A percentile compares a stretch with the other conserved stretches of the same genome.
Conservation (phyloP, 164 flowering plant species). For the Macadamia tetraphylla region DNA sequence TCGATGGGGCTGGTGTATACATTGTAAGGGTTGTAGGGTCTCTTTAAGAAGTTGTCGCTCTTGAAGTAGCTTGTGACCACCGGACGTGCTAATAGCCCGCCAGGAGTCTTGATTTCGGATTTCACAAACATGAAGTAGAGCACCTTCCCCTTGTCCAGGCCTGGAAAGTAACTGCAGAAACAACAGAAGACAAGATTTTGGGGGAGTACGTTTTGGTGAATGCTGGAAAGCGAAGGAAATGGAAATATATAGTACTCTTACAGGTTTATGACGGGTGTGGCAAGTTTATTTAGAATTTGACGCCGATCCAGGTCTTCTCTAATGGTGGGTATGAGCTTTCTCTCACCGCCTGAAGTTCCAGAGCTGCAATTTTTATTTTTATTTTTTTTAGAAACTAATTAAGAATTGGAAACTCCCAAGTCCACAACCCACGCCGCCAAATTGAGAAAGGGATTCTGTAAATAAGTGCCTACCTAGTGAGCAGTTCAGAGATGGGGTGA, state of each 20-base stretch:
- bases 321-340: conserved; percentile 42
- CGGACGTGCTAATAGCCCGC: conserved; percentile 38
- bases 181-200: background rate
- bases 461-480: conserved; percentile 26
- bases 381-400: no score
- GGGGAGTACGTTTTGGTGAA: background rate
- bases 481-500: conserved; percentile 40
- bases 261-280: conserved; percentile 43
- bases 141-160: conserved; percentile 39
- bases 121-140: conserved; percentile 38
- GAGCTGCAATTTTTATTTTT: conserved; percentile 18
- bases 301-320: conserved; percentile 35
- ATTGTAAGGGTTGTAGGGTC: conserved; percentile 31
- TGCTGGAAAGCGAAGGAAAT: background rate
- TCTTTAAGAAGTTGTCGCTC: conserved; percentile 32
- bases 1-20: conserved; percentile 44
- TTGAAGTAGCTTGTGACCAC: conserved; percentile 42
- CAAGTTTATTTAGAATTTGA: conserved; percentile 33
- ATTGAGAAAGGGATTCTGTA: background rate
- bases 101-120: conserved; percentile 34
- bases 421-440: no score
- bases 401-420: background rate
- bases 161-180: conserved; percentile 30
- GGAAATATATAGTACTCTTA: conserved; percentile 11
- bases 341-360: conserved; percentile 43